A percentile compares a stretch with the other conserved stretches of the same genome.
phyloP scores from a whole-genome alignment of 768 basidiomycete genomes.

The Tephrocybe rancida region DNA sequence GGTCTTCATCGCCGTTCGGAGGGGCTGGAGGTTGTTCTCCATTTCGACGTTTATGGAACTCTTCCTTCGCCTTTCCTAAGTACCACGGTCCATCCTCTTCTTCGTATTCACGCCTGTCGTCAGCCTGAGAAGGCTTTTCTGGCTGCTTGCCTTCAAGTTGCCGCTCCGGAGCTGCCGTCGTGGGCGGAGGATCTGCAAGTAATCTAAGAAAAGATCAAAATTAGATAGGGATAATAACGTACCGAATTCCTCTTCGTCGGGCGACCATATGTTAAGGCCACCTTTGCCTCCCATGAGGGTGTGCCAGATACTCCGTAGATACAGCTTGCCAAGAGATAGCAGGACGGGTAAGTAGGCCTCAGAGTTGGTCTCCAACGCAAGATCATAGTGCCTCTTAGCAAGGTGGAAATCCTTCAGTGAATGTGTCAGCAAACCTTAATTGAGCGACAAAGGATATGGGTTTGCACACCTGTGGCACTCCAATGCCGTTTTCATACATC shows the following conservation, averaged over 20 bases:
- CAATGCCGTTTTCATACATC: constrained; percentile 98
- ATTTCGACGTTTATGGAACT: constrained; percentile 62
- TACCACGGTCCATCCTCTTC: constrained; percentile 80
- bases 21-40: constrained; percentile 34
- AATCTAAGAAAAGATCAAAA: not conserved
- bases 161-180: constrained; percentile 29
- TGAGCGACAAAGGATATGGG: not conserved
- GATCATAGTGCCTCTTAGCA: constrained; percentile 94
- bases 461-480: constrained; percentile 76
- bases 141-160: constrained; percentile 41
- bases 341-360: constrained; percentile 91
- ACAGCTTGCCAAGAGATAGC: constrained; percentile 80
- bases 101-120: constrained; percentile 39
- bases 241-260: constrained; percentile 54
- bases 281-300: constrained; percentile 71
- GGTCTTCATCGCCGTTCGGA: constrained; percentile 65
- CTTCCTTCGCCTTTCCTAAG: constrained; percentile 79
- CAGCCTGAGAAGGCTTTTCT: constrained; percentile 26
- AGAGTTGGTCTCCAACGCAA: constrained; percentile 81
- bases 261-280: constrained; percentile 67
- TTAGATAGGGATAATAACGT: constrained; percentile 5
- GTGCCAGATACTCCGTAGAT: constrained; percentile 84
- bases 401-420: constrained; percentile 84
- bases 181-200: constrained; percentile 11
- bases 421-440: not conserved